Evolutionary conservation across 345 rosid genomes (phyloP).

Genomic region (Streptanthus diversifolius): DNA sequence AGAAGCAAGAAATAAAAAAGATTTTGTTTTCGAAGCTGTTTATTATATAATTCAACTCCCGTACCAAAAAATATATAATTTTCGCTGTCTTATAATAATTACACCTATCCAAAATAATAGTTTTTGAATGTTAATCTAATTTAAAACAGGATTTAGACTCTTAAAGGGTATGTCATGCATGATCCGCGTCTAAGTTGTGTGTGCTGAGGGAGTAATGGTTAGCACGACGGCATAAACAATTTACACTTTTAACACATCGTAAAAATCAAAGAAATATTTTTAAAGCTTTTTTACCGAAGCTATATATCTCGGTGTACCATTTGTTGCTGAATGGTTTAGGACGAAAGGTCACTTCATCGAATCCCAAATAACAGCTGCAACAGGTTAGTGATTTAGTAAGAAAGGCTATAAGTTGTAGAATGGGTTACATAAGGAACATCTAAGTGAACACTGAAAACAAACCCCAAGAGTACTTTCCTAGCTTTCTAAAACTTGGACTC

Average conservation of each 20-base stretch:
- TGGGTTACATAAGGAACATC: not conserved
- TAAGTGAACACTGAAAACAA: not conserved
- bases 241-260: not conserved
- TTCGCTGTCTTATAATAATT: not conserved
- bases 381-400: constrained; percentile 74
- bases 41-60: not conserved
- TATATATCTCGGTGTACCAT: constrained; percentile 78
- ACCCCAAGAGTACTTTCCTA: not conserved
- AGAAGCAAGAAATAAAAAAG: not conserved
- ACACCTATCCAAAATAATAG: not conserved
- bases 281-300: too few species aligned
- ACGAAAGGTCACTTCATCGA: constrained; percentile 89
- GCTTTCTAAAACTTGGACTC: constrained; percentile 8
- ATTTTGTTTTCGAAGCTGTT: not conserved
- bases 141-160: too few species aligned
- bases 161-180: not conserved
- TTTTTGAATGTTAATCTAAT: not conserved
- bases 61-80: not conserved
- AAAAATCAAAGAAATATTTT: too few species aligned
- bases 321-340: constrained; percentile 96
- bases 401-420: constrained; percentile 36
- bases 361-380: constrained; percentile 97
- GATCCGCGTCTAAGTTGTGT: not conserved
- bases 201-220: not conserved
- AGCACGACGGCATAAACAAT: not conserved